phyloP scores from a whole-genome alignment of 148 eudicot genomes.

The Fagopyrum tataricum region DNA sequence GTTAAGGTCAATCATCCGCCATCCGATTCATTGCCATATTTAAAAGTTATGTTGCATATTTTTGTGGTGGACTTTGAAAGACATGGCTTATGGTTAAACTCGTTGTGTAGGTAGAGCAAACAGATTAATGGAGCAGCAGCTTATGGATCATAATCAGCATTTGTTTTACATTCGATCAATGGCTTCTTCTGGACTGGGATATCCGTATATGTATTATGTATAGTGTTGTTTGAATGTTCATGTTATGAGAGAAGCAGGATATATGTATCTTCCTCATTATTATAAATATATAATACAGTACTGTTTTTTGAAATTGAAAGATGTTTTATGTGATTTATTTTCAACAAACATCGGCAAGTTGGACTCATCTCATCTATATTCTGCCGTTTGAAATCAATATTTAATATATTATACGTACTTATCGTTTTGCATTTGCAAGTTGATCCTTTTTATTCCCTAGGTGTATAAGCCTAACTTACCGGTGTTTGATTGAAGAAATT shows the following conservation, averaged over 20 bases:
- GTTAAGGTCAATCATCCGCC: too few relatives aligned
- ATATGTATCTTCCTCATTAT: background rate
- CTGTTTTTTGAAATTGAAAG: too few relatives aligned
- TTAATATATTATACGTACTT: too few relatives aligned
- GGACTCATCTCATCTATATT: too few relatives aligned
- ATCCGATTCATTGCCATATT: too few relatives aligned
- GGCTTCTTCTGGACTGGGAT: background rate
- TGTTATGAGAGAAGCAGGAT: background rate
- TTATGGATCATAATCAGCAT: background rate
- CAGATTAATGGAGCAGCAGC: slow-evolving; percentile 7
- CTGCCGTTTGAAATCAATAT: too few relatives aligned
- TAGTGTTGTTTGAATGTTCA: background rate
- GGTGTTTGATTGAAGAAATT: too few relatives aligned
- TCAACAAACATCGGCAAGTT: background rate
- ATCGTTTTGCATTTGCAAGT: too few relatives aligned
- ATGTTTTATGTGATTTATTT: background rate
- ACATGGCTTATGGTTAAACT: slow-evolving; percentile 6
- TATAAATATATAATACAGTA: too few relatives aligned
- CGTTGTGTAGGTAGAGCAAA: background rate
- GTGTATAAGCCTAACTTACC: too few relatives aligned
- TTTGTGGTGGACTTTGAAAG: background rate
- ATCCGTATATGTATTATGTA: slow-evolving; percentile 5
- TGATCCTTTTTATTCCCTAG: too few relatives aligned
- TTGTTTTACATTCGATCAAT: background rate
- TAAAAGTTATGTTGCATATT: too few relatives aligned